Percentiles rank a stretch among this genome's conserved stretches.
These are phyloP conservation scores for Lipomyces spencermartinsiae DNA, from an alignment of 805 yeast species.

Conservation along the genomic window DNA sequence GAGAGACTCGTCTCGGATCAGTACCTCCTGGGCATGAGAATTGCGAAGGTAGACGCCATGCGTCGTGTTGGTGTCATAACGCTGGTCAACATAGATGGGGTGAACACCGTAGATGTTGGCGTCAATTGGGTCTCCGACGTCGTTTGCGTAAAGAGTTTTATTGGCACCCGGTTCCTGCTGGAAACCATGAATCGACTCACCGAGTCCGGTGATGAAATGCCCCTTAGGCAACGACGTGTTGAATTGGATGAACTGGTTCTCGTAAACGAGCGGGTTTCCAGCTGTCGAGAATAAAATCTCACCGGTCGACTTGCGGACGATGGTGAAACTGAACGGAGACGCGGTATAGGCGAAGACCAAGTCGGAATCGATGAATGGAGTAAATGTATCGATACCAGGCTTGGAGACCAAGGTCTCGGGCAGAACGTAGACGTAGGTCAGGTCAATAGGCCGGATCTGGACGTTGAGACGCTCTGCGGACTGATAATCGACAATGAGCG, in stretches of 20 bases:
- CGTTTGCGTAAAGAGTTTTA: slow-evolving; percentile 45
- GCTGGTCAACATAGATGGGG: slow-evolving; percentile 47
- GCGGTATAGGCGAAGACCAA: slow-evolving; percentile 16
- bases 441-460: slow-evolving; percentile 13
- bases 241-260: slow-evolving; percentile 44
- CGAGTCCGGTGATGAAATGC: slow-evolving; percentile 46
- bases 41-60: slow-evolving; percentile 48
- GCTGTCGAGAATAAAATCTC: slow-evolving; percentile 46
- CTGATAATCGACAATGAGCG: slow-evolving; percentile 14
- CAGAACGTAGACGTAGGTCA: slow-evolving; percentile 4
- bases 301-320: slow-evolving; percentile 41
- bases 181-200: slow-evolving; percentile 47
- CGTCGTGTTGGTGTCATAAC: slow-evolving; percentile 39
- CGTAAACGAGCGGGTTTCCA: slow-evolving; percentile 46
- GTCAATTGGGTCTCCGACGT: slow-evolving; percentile 40
- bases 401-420: slow-evolving; percentile 14
- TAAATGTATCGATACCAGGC: not conserved
- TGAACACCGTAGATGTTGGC: slow-evolving; percentile 48
- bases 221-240: slow-evolving; percentile 45
- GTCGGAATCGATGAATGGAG: not conserved
- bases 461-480: slow-evolving; percentile 13
- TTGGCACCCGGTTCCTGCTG: slow-evolving; percentile 44
- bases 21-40: slow-evolving; percentile 45
- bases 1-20: slow-evolving; percentile 44
- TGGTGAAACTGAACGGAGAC: slow-evolving; percentile 36